These are phyloP conservation scores for Candolleomyces aberdarensis DNA, from an alignment of 768 basidiomycete genomes.

Conservation along the genomic window DNA sequence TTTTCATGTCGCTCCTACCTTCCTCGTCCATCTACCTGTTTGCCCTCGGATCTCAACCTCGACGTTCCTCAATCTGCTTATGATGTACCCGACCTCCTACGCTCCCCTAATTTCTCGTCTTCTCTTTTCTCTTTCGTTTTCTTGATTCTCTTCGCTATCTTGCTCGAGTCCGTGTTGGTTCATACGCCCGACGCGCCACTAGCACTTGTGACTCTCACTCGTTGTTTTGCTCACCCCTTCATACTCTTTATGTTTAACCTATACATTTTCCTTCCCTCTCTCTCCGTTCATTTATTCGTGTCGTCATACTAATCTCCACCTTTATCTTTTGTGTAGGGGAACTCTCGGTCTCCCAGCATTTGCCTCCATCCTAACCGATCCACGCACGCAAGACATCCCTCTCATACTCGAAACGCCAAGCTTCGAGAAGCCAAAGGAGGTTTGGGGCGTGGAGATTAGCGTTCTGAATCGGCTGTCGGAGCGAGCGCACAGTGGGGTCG, in stretches of 20 bases:
- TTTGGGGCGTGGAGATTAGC: conserved; percentile 74
- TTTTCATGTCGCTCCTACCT: neutral
- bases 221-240: too few relatives aligned
- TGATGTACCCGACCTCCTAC: neutral
- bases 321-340: conserved; percentile 42
- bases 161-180: too few relatives aligned
- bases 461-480: conserved; percentile 48
- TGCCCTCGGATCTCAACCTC: neutral
- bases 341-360: conserved; percentile 64
- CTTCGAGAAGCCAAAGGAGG: conserved; percentile 54
- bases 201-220: too few relatives aligned
- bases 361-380: conserved; percentile 63
- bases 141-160: neutral
- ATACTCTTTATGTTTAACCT: too few relatives aligned
- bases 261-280: too few relatives aligned
- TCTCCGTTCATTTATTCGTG: too few relatives aligned
- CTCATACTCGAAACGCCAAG: conserved; percentile 82
- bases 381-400: conserved; percentile 65
- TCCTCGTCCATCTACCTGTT: neutral
- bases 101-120: too few relatives aligned
- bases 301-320: too few relatives aligned
- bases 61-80: neutral
- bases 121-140: neutral
- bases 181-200: neutral
- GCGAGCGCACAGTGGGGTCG: neutral